Evolutionary conservation across 2,329 filamentous ascomycete species (phyloP), one percentile per base, ranked within the genome.

Genomic region (Podosphaera fusca): DNA sequence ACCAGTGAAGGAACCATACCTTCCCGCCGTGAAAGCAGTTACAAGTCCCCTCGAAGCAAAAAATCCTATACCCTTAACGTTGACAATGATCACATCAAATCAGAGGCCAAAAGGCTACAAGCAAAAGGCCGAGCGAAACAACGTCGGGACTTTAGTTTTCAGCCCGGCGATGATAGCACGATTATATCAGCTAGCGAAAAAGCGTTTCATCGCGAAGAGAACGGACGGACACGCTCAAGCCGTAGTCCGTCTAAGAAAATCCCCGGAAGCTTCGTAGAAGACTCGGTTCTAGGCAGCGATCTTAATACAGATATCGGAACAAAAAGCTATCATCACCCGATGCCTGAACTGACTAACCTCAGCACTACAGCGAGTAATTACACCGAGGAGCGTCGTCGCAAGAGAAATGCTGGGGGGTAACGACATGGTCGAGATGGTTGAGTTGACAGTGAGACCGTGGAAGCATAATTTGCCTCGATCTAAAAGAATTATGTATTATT

Each of bases 71-170:
- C 40, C 12, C n/a, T 35, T 31, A 12, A 21, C 14, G 45, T 40
- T 21, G 35, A 49, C 2, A 46, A 61, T 14, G 51, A 81, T 63
- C 73, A 74, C 21, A 70, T 79, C 60, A 74, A 76, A 40, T 71
- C 74, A 53, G 80, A 82, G 68, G 78, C 78, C 0, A 70, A 73
- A 29, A 72, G 73, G 45, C 68, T 78, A n/a, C 73, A 75, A 56
- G 75, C 79, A 56, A 75, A 77, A 62, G 74, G 73, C 55, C 72
- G 76, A 8, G 65, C 69, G 3, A 68, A 64, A 31, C 61, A 63
- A 36, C 59, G 63, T n/a, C 60, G 66, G 30, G 65, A 68, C 55
- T 68, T 68, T 58, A 63, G 60, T 36, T 68, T 67, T 60, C 61
- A 63, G 40, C 57, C 56, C 36, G 66, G 66, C 1, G 66, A 68